A percentile compares a stretch with the other conserved stretches of the same genome.
phyloP scores from a whole-genome alignment of 2,329 filamentous ascomycete genomes.

The Metarhizium humberi region DNA sequence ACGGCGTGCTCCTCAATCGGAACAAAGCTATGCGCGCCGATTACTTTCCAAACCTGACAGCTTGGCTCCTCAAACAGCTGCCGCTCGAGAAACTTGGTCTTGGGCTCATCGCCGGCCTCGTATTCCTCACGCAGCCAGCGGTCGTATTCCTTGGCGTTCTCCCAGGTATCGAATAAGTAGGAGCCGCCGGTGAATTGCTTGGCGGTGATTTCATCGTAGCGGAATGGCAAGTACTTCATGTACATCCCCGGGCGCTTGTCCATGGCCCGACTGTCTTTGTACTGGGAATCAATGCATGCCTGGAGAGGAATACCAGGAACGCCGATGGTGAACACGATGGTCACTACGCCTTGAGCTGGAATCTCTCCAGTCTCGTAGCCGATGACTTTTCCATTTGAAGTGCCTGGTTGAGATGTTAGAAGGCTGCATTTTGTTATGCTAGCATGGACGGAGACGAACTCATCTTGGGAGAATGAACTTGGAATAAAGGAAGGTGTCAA shows the following conservation, averaged over 20 bases:
- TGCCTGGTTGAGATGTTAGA: not conserved
- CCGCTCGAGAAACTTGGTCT: slow-evolving; percentile 5
- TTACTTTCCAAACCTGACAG: slow-evolving; percentile 6
- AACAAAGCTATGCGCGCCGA: slow-evolving; percentile 7
- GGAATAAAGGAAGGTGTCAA: too few relatives aligned
- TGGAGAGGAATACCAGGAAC: slow-evolving; percentile 3
- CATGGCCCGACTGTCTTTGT: slow-evolving; percentile 8
- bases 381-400: not conserved
- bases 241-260: slow-evolving; percentile 8
- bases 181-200: slow-evolving; percentile 8
- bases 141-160: slow-evolving; percentile 8
- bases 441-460: not conserved
- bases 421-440: not conserved
- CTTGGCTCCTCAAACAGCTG: slow-evolving; percentile 3
- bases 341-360: not conserved
- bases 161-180: slow-evolving; percentile 9
- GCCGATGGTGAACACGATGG: not conserved
- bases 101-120: slow-evolving; percentile 3
- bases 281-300: slow-evolving; percentile 7
- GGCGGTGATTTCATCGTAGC: slow-evolving; percentile 6
- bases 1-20: slow-evolving; percentile 6
- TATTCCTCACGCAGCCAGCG: slow-evolving; percentile 7
- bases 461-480: not conserved
- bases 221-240: slow-evolving; percentile 9
- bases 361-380: slow-evolving; percentile 5